Conservation (phyloP, 2,329 filamentous ascomycete genomes). For the Cladobotryum mycophilum region DNA sequence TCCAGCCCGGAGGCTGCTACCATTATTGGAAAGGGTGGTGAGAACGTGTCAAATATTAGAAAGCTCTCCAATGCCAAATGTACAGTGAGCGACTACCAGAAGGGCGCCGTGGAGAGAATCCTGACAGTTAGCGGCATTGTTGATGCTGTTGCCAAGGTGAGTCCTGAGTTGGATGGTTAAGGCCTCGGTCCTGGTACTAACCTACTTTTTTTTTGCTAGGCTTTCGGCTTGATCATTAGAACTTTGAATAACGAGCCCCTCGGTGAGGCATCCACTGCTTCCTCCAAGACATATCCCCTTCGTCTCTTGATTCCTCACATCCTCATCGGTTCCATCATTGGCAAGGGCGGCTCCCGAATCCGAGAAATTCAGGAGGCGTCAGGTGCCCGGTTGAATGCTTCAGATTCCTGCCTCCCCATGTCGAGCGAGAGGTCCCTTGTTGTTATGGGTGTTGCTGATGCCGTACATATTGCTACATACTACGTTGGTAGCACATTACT, state of each 20-base stretch:
- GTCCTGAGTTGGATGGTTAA: slow-evolving; percentile 15
- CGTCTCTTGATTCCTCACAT: slow-evolving; percentile 94
- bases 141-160: slow-evolving; percentile 92
- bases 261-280: slow-evolving; percentile 77
- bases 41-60: slow-evolving; percentile 96
- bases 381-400: slow-evolving; percentile 91
- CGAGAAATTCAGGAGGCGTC: slow-evolving; percentile 98
- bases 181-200: neutral
- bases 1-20: slow-evolving; percentile 96
- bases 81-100: slow-evolving; percentile 96
- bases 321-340: slow-evolving; percentile 96
- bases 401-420: slow-evolving; percentile 86
- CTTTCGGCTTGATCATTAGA: slow-evolving; percentile 95
- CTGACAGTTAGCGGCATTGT: slow-evolving; percentile 94
- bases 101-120: slow-evolving; percentile 94
- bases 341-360: slow-evolving; percentile 91
- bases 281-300: slow-evolving; percentile 95
- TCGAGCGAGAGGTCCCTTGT: slow-evolving; percentile 97
- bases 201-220: slow-evolving; percentile 42
- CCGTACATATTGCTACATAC: slow-evolving; percentile 97
- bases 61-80: slow-evolving; percentile 95
- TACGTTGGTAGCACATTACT: slow-evolving; percentile 97
- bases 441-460: slow-evolving; percentile 94
- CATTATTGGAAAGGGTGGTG: slow-evolving; percentile 95
- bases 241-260: slow-evolving; percentile 96